Percentiles rank a stretch among this genome's conserved stretches.
Evolutionary conservation across 2,329 filamentous ascomycete genomes (phyloP).

Genomic region (Colletotrichum caudatum): DNA sequence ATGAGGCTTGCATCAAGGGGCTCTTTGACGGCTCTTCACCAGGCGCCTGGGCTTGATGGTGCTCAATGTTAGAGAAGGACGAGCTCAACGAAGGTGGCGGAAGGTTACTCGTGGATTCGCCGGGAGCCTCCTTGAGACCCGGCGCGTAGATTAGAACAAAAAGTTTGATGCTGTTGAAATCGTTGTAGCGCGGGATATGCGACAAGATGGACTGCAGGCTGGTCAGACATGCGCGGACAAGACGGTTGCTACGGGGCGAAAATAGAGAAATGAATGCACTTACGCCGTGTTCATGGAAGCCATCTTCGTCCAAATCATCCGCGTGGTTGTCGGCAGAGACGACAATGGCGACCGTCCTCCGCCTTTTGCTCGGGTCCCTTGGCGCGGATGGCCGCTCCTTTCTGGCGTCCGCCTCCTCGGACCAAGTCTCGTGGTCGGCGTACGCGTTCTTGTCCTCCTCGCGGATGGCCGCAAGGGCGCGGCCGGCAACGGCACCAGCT

Average conservation of each 20-base stretch:
- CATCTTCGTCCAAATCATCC: constrained; percentile 69
- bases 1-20: constrained; percentile 62
- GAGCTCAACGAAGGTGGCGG: constrained; percentile 77
- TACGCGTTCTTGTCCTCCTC: constrained; percentile 86
- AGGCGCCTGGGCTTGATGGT: constrained; percentile 77
- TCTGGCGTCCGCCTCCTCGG: constrained; percentile 84
- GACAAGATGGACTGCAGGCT: constrained; percentile 80
- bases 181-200: constrained; percentile 82
- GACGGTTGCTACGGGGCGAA: not conserved
- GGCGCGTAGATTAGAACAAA: constrained; percentile 94
- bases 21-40: constrained; percentile 71
- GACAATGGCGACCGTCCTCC: constrained; percentile 88
- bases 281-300: constrained; percentile 84
- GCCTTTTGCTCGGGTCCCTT: constrained; percentile 59
- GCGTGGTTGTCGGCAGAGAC: constrained; percentile 81
- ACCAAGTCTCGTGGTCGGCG: constrained; percentile 91
- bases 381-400: constrained; percentile 57
- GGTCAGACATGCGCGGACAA: constrained; percentile 30
- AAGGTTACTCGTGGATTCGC: constrained; percentile 67
- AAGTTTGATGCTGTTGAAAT: constrained; percentile 79
- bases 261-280: constrained; percentile 52
- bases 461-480: constrained; percentile 83
- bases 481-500: constrained; percentile 84
- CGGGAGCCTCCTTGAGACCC: constrained; percentile 74
- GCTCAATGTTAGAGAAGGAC: constrained; percentile 88